Evolutionary conservation across 352 stramenopile species (phyloP), one percentile per base, ranked within the genome.

Genomic region (Discostella stelligera): DNA sequence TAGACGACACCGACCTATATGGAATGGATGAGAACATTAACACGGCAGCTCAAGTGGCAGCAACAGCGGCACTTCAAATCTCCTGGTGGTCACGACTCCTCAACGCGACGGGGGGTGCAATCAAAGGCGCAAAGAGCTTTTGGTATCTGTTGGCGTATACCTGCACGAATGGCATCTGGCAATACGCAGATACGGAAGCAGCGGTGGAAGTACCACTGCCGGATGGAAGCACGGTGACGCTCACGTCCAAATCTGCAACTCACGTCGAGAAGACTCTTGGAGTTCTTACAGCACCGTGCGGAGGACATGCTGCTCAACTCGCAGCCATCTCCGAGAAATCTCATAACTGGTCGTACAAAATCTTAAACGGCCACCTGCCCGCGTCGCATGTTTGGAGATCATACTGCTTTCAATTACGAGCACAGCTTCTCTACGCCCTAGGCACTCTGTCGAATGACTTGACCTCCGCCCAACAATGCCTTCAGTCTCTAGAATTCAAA

Each of bases 381-480:
- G 7, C 20, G 7, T 25, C 20, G 7, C 20, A 32, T 20, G 49
- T 25, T 32, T 56, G 49, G 49, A 56, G 21, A 25, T 20, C 49
- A 27, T 56, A 8, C 27, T 13, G 9, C 14, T 18, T 25, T 18
- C 49, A 56, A 56, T 18, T 56, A 11, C 10, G 49, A 10, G 14
- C 49, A 25, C 14, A 18, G n/a, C 49, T 56, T 25, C 20, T 11
- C 14, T 25, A 56, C 49, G 49, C 14, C 7, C 49, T 56, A 27
- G 49, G 49, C 21, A 56, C 49, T 27, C 14, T 56, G n/a, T 27
- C 49, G 10, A 56, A 56, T 56, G 49, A 56, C n/a, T 14, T 56
- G 32, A 9, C 32, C 3, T 41, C 32, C 4, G 32, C 32, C 3
- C 4, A 41, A 41, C 32, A 41, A 9, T 41, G 32, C 32, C 32